Base-by-base conservation (phyloP, 2,329 filamentous ascomycete species). In the Fusarium odoratissimum region DNA sequence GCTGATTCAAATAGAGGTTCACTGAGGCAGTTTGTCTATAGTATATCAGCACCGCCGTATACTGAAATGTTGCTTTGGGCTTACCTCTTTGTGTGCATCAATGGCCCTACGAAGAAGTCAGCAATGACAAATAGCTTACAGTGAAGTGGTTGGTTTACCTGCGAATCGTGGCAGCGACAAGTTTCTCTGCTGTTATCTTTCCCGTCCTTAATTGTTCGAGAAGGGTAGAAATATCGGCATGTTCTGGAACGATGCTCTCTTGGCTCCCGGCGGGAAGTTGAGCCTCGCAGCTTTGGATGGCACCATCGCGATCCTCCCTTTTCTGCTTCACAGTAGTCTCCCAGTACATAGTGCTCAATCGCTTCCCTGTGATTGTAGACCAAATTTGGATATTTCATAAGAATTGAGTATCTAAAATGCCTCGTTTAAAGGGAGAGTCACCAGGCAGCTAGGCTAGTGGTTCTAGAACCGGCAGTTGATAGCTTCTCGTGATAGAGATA, bases 11-110 rank as follows among this genome's bases (percentile, higher is more conserved):
- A 59, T 7, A 38, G 44, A 33, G 56, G 45, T 5, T 59, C 56
- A 7, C 56, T 59, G 56, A 59, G 44, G 17, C 56, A 52, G 17
- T 59, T 59, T 52, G 56, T 52, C 56, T 59, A 10, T 16, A 9
- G 5, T 1, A 40, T 25, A 21, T 59, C 6, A 59, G 25, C 25
- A 25, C 25, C 25, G 25, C 25, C 25, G 25, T 25, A 25, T 25
- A 25, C 25, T 25, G 5, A 25, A 25, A 25, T 25, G 25, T 25
- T 25, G 5, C 25, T 25, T 25, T 25, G 25, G 25, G 25, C 25
- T 25, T 25, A 25, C 25, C 25, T 25, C 25, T 25, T 25, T 25
- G 25, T 59, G 56, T 17, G 56, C 40, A 14, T 9, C 12, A 3
- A 59, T 59, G 14, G 56, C 56, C 6, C 56, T 59, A 5, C 9